These are phyloP conservation scores for Fusarium euwallaceae DNA, from an alignment of 2,329 filamentous ascomycete species.

Conservation along the genomic window DNA sequence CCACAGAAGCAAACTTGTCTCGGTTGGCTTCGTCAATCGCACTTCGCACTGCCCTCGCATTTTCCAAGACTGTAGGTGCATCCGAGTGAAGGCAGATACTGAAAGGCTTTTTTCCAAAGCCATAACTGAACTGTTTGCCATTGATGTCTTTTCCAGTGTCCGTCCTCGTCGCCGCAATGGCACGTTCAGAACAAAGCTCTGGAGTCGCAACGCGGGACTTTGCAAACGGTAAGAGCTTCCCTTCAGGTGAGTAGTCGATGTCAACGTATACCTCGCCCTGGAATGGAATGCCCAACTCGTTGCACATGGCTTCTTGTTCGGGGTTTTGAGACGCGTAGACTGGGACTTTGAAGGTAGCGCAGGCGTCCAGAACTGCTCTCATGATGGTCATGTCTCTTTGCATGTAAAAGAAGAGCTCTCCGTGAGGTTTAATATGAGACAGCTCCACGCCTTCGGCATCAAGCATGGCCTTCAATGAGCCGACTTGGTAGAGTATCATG, in stretches of 20 bases:
- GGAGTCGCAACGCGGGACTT: neutral
- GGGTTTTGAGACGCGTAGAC: slow-evolving; percentile 42
- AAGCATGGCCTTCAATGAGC: slow-evolving; percentile 71
- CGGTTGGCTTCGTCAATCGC: neutral
- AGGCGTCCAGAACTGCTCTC: slow-evolving; percentile 47
- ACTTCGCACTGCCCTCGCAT: neutral
- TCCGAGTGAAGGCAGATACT: neutral
- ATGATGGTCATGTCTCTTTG: slow-evolving; percentile 45
- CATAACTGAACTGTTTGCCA: neutral
- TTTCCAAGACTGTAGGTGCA: slow-evolving; percentile 3
- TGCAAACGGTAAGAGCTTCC: neutral
- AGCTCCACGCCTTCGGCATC: slow-evolving; percentile 67
- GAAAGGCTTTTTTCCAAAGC: neutral
- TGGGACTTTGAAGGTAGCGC: slow-evolving; percentile 45
- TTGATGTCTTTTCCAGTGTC: neutral
- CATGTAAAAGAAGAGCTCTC: slow-evolving; percentile 64
- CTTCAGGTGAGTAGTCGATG: neutral
- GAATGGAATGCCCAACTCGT: neutral
- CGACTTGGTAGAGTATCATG: slow-evolving; percentile 72
- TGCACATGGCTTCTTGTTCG: slow-evolving; percentile 1
- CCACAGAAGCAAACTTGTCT: neutral
- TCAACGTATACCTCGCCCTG: neutral
- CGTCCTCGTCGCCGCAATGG: neutral
- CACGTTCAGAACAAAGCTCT: slow-evolving; percentile 1
- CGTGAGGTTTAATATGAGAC: slow-evolving; percentile 74